These are phyloP conservation scores for Malassezia arunalokei DNA, from an alignment of 1,284 basidiomycete species.

Conservation along the genomic window DNA sequence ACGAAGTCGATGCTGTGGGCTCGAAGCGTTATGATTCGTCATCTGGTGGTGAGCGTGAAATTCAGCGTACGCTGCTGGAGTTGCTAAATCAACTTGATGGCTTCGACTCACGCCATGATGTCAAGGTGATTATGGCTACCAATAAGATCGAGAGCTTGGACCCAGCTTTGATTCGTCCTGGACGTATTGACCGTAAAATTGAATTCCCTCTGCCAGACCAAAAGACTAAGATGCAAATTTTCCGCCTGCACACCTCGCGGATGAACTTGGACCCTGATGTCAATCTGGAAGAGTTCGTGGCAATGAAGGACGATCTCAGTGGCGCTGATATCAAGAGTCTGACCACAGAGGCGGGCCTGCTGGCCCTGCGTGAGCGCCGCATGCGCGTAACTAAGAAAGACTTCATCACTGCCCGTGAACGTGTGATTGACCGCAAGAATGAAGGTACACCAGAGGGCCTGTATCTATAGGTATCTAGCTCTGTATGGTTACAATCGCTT, in stretches of 20 bases:
- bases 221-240: slow-evolving; percentile 62
- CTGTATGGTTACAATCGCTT: not conserved
- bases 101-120: slow-evolving; percentile 95
- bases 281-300: slow-evolving; percentile 88
- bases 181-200: slow-evolving; percentile 98
- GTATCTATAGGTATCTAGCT: slow-evolving; percentile 17
- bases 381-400: slow-evolving; percentile 82
- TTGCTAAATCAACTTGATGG: slow-evolving; percentile 71
- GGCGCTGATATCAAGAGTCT: slow-evolving; percentile 96
- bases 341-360: slow-evolving; percentile 77
- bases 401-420: slow-evolving; percentile 41
- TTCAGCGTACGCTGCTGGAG: slow-evolving; percentile 49
- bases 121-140: slow-evolving; percentile 76
- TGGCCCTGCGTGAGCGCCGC: slow-evolving; percentile 82
- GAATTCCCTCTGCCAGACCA: slow-evolving; percentile 46
- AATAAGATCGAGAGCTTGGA: slow-evolving; percentile 90
- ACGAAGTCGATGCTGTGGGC: slow-evolving; percentile 50
- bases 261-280: slow-evolving; percentile 90
- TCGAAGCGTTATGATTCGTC: slow-evolving; percentile 50
- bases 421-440: slow-evolving; percentile 43
- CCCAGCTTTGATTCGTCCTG: slow-evolving; percentile 90
- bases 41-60: slow-evolving; percentile 49
- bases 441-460: slow-evolving; percentile 41
- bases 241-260: slow-evolving; percentile 86
- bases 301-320: slow-evolving; percentile 88